Evolutionary conservation across 1,139 yeast genomes (phyloP).

Genomic region (Pichia sp.): DNA sequence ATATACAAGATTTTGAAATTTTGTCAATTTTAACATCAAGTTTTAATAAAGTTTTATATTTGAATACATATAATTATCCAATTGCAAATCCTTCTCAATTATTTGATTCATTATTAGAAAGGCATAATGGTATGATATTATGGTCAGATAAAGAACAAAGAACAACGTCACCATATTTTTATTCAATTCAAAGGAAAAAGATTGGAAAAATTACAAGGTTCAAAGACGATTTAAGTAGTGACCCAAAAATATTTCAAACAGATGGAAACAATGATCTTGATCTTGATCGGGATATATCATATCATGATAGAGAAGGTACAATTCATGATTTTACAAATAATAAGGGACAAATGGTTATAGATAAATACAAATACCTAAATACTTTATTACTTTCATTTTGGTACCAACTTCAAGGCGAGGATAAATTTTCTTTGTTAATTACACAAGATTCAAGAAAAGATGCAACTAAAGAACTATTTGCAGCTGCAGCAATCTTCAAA

Average conservation of each 20-base stretch:
- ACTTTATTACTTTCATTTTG: constrained; percentile 46
- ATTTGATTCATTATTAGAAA: constrained; percentile 33
- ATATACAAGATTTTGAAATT: constrained; percentile 35
- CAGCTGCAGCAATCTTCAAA: constrained; percentile 50
- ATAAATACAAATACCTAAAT: constrained; percentile 43
- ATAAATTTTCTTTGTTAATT: constrained; percentile 47
- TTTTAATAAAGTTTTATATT: constrained; percentile 50
- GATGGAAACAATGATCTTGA: constrained; percentile 15
- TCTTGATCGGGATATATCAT: constrained; percentile 9
- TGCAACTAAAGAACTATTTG: constrained; percentile 59
- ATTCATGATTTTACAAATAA: constrained; percentile 48
- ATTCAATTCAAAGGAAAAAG: constrained; percentile 43
- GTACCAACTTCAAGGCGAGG: constrained; percentile 47
- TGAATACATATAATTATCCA: constrained; percentile 64
- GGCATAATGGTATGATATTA: constrained; percentile 34
- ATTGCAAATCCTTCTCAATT: constrained; percentile 46
- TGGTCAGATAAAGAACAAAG: constrained; percentile 43
- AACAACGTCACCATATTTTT: constrained; percentile 42
- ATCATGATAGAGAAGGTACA: constrained; percentile 49
- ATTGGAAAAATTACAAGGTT: constrained; percentile 29
- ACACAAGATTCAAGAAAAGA: constrained; percentile 61
- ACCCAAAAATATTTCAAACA: constrained; percentile 9
- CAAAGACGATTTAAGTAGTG: constrained; percentile 17
- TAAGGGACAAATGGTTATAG: constrained; percentile 48
- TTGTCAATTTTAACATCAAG: constrained; percentile 53